These are phyloP conservation scores for Colletotrichum liaoningense DNA, from an alignment of 2,329 filamentous ascomycete genomes.

Conservation along the genomic window DNA sequence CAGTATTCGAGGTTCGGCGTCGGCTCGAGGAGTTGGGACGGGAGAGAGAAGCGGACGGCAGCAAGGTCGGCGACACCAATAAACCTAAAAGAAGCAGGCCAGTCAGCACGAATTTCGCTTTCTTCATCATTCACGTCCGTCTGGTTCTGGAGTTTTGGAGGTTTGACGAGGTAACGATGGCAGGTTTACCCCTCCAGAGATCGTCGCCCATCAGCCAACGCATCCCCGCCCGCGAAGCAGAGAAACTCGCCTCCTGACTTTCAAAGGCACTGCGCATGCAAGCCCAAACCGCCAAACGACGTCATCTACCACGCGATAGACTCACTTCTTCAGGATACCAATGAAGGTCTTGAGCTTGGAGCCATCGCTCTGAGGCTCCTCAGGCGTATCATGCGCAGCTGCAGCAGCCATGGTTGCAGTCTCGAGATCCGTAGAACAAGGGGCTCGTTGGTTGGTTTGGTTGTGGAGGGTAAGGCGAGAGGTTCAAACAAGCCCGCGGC, in stretches of 20 bases:
- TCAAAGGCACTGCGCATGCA: background rate
- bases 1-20: constrained; percentile 98
- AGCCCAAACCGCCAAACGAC: constrained; percentile 4
- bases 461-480: background rate
- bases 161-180: background rate
- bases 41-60: constrained; percentile 93
- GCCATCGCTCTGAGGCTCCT: constrained; percentile 75
- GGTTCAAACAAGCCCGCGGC: background rate
- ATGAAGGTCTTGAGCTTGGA: constrained; percentile 92
- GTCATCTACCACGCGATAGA: constrained; percentile 29
- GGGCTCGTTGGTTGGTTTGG: background rate
- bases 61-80: constrained; percentile 97
- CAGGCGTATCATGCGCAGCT: constrained; percentile 48
- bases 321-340: constrained; percentile 87
- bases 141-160: background rate
- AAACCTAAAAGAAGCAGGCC: constrained; percentile 69
- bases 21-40: constrained; percentile 94
- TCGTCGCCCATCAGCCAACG: background rate
- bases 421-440: background rate
- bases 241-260: background rate
- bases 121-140: background rate
- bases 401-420: constrained; percentile 50
- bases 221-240: background rate
- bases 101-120: constrained; percentile 6
- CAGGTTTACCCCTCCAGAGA: background rate